Evolutionary conservation across 345 rosid species (phyloP).

Genomic region (Aurinia saxatilis): DNA sequence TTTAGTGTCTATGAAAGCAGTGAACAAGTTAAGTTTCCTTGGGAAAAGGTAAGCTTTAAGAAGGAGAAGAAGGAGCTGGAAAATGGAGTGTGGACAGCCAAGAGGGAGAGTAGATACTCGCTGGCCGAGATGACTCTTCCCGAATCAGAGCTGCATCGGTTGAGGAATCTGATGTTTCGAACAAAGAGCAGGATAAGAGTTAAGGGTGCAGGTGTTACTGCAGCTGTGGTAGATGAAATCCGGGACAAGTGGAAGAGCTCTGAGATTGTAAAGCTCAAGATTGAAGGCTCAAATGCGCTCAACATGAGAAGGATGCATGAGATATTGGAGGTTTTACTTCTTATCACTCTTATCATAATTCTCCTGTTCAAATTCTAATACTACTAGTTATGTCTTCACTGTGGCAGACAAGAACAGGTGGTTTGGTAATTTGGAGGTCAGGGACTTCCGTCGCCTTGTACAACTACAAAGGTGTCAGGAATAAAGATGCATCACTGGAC

Average conservation of each 20-base stretch:
- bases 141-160: slow-evolving; percentile 67
- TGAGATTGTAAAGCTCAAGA: slow-evolving; percentile 79
- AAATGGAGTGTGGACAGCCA: slow-evolving; percentile 45
- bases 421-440: slow-evolving; percentile 94
- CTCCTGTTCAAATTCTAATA: too few relatives aligned
- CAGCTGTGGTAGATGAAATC: slow-evolving; percentile 60
- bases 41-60: slow-evolving; percentile 61
- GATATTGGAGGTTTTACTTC: slow-evolving; percentile 86
- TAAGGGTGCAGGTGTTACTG: slow-evolving; percentile 62
- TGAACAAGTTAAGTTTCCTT: slow-evolving; percentile 62
- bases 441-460: slow-evolving; percentile 76
- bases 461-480: slow-evolving; percentile 85
- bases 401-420: slow-evolving; percentile 82
- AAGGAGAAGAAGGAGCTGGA: slow-evolving; percentile 36
- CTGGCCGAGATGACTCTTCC: slow-evolving; percentile 87
- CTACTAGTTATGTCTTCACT: too few relatives aligned
- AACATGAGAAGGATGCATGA: slow-evolving; percentile 92
- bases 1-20: too few relatives aligned
- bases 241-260: slow-evolving; percentile 66
- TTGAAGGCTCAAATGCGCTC: slow-evolving; percentile 83
- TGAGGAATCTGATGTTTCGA: slow-evolving; percentile 68
- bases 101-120: slow-evolving; percentile 51
- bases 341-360: too few relatives aligned
- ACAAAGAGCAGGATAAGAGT: slow-evolving; percentile 51
- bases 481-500: slow-evolving; percentile 54